phyloP scores from a whole-genome alignment of 2,329 filamentous ascomycete genomes.

The Neurospora crassa region DNA sequence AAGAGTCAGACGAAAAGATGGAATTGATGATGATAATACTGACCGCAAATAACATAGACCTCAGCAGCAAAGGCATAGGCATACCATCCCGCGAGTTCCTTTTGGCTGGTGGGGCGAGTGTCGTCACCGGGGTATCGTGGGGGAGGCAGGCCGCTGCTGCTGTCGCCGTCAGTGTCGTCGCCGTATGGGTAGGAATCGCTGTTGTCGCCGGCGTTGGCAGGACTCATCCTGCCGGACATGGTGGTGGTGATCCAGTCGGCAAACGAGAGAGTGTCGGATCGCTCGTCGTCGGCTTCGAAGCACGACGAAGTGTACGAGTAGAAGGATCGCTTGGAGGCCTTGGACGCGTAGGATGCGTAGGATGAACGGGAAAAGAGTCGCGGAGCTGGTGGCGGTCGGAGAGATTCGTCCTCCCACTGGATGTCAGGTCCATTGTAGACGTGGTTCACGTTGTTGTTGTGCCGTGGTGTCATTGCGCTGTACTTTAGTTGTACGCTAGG shows the following conservation, averaged over 20 bases:
- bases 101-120: constrained; percentile 73
- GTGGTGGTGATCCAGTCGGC: constrained; percentile 7
- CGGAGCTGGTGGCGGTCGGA: constrained; percentile 32
- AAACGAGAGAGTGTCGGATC: constrained; percentile 33
- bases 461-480: background rate
- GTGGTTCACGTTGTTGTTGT: background rate
- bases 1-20: background rate
- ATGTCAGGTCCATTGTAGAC: background rate
- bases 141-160: constrained; percentile 29
- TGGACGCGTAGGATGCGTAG: constrained; percentile 27
- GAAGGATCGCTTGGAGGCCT: constrained; percentile 38
- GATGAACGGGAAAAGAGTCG: constrained; percentile 41
- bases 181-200: constrained; percentile 19
- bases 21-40: constrained; percentile 21
- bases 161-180: constrained; percentile 16
- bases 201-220: constrained; percentile 27
- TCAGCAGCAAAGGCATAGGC: constrained; percentile 94
- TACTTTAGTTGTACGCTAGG: background rate
- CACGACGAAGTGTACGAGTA: constrained; percentile 48
- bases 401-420: constrained; percentile 14
- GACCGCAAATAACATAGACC: constrained; percentile 91
- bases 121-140: constrained; percentile 74
- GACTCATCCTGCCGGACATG: constrained; percentile 23
- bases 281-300: constrained; percentile 63
- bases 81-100: constrained; percentile 91